A percentile compares a stretch with the other conserved stretches of the same genome.
These are phyloP conservation scores for Daphne laureola DNA, from an alignment of 441 rosid genomes.

Conservation along the genomic window DNA sequence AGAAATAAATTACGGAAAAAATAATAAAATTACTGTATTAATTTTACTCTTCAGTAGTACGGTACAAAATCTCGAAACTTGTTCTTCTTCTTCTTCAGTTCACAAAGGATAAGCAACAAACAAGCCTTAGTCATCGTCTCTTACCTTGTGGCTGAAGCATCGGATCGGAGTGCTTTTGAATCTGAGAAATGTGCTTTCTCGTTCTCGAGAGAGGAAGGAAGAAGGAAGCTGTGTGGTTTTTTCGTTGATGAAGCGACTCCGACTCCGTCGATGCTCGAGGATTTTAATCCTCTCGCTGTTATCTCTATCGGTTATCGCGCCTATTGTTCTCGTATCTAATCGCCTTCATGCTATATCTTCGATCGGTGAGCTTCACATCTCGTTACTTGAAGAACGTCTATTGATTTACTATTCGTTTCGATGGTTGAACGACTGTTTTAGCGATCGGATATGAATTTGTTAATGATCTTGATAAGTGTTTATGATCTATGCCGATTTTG, in stretches of 20 bases:
- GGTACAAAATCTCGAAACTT: too few relatives aligned
- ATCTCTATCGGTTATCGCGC: constrained; percentile 61
- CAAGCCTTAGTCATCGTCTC: constrained; percentile 34
- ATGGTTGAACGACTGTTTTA: too few relatives aligned
- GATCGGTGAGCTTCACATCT: constrained; percentile 32
- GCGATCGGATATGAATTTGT: too few relatives aligned
- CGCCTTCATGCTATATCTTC: constrained; percentile 42
- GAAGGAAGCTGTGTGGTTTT: constrained; percentile 10
- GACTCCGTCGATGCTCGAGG: constrained; percentile 72
- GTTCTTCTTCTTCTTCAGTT: too few relatives aligned
- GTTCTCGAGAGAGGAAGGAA: constrained; percentile 34
- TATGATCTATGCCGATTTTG: constrained; percentile 8
- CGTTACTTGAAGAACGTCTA: too few relatives aligned
- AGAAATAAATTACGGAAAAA: not conserved
- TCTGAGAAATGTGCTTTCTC: constrained; percentile 25
- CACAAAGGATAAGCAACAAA: constrained; percentile 9
- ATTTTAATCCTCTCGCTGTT: constrained; percentile 66
- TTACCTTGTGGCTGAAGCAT: constrained; percentile 28
- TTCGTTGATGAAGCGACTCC: constrained; percentile 50
- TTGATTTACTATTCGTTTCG: too few relatives aligned
- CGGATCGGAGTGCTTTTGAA: constrained; percentile 24
- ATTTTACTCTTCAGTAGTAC: too few relatives aligned
- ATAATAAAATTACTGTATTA: not conserved
- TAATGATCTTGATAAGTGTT: not conserved
- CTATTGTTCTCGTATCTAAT: constrained; percentile 53